Base-by-base conservation (phyloP, 2,329 filamentous ascomycete genomes). In the Xylariaceae sp. region DNA sequence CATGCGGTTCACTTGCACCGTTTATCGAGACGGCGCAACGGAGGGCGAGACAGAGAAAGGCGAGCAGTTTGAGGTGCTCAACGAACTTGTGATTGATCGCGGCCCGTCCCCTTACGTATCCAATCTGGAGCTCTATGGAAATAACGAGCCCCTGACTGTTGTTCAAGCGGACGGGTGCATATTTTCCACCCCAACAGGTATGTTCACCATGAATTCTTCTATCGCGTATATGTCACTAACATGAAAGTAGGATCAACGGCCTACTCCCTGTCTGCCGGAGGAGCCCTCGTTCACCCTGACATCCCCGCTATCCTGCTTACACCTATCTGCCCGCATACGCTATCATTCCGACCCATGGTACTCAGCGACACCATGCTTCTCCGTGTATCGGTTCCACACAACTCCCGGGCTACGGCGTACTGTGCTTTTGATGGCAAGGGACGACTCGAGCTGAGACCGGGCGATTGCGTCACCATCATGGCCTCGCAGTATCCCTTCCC, bases 1-100 rank as follows among this genome's bases (percentile, higher is more conserved):
- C 66, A 99, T 99, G 94, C 89, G 94, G 63, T 99, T 99, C 74
- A 99, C 94, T 13, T 97, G 93, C 77, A 97, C 94, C 0, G 92
- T 99, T 7, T 97, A 93, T 78, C 88, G 93, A 50, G 82, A 88
- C 66, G 85, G 82, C 35, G 74, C 77, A 3, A 73, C 77, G 1
- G 82, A 81, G 9, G 80, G 84, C n/a, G 84, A 85, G 45, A 82
- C 88, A 66, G 88, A 94, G 67, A 92, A 97, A 74, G 90, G 88
- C 50, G 93, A 97, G 77, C 92, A 96, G 70, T 97, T 97, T 65
- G 94, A 99, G 77, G 93, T 99, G 17, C 85, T 99, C 65, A 99
- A 99, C 75, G 94, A 99, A 77, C 86, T 99, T 55, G 93, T 99
- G 74, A 97, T 99, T 69, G 94, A 99, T 76, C 90, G 94, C 61